Percentiles rank a stretch among this genome's conserved stretches.
phyloP scores from a whole-genome alignment of 768 basidiomycete species.

The Termitomyces sp. region DNA sequence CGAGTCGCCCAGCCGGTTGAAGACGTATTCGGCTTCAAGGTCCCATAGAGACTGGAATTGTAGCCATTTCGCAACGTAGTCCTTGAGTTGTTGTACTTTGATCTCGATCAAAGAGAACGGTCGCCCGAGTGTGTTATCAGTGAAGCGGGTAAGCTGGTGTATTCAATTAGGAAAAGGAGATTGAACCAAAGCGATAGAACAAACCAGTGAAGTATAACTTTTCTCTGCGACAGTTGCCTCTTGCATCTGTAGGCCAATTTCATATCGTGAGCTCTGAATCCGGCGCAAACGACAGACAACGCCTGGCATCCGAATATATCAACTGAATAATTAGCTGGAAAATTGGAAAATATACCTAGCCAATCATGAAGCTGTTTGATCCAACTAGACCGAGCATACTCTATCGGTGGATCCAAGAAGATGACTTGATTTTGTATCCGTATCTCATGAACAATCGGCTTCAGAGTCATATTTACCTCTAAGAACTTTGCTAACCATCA shows the following conservation, averaged over 20 bases:
- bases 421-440: conserved; percentile 99
- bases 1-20: conserved; percentile 91
- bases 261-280: conserved; percentile 94
- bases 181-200: conserved; percentile 19
- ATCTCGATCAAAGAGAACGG: conserved; percentile 84
- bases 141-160: conserved; percentile 65
- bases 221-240: conserved; percentile 57
- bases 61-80: conserved; percentile 96
- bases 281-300: conserved; percentile 82
- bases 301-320: conserved; percentile 33
- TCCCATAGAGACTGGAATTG: conserved; percentile 99
- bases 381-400: conserved; percentile 89
- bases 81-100: conserved; percentile 82
- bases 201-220: conserved; percentile 79
- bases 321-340: background rate
- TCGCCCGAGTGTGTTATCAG: conserved; percentile 67
- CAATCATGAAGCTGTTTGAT: conserved; percentile 85
- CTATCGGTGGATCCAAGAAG: conserved; percentile 97
- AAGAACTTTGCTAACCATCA: conserved; percentile 40
- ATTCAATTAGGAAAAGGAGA: background rate
- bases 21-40: conserved; percentile 94
- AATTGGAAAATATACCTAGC: conserved; percentile 48
- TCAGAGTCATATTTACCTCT: conserved; percentile 71
- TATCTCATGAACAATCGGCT: conserved; percentile 91
- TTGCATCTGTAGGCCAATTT: conserved; percentile 93